Evolutionary conservation across 176 grass and related monocot species (phyloP).

Genomic region (Rhynchospora pubera): DNA sequence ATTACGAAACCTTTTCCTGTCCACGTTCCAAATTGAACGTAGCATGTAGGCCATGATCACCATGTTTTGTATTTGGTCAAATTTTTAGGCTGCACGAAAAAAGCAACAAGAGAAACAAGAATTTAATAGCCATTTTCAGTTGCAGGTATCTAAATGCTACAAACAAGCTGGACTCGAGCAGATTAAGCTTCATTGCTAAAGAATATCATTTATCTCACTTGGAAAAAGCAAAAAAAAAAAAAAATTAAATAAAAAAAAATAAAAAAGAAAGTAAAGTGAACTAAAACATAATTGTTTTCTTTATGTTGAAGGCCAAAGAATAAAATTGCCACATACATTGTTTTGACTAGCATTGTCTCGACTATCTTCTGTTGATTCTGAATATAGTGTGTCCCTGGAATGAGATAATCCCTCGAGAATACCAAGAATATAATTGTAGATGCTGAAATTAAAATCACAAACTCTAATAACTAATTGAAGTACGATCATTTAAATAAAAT

Average conservation of each 20-base stretch:
- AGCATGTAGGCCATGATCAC: background rate
- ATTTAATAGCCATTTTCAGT: background rate
- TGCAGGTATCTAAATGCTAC: background rate
- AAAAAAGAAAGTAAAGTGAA: background rate
- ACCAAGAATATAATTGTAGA: slow-evolving; percentile 75
- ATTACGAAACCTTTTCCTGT: background rate
- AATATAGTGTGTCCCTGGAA: slow-evolving; percentile 10
- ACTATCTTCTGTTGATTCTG: slow-evolving; percentile 24
- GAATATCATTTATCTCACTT: background rate
- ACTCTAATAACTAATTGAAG: background rate
- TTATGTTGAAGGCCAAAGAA: background rate
- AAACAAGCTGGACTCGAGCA: background rate
- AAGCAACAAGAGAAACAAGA: slow-evolving; percentile 4
- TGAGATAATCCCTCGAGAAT: slow-evolving; percentile 41
- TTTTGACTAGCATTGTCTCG: slow-evolving; percentile 30
- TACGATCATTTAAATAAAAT: background rate
- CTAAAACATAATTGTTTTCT: background rate
- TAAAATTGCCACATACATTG: slow-evolving; percentile 42
- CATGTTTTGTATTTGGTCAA: slow-evolving; percentile 9
- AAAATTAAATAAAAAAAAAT: background rate
- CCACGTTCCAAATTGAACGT: background rate
- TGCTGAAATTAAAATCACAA: slow-evolving; percentile 40
- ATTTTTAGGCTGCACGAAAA: slow-evolving; percentile 13
- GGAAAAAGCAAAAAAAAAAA: background rate
- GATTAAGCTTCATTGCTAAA: background rate